phyloP scores from a whole-genome alignment of 441 rosid species.

The Manihot esculenta region DNA sequence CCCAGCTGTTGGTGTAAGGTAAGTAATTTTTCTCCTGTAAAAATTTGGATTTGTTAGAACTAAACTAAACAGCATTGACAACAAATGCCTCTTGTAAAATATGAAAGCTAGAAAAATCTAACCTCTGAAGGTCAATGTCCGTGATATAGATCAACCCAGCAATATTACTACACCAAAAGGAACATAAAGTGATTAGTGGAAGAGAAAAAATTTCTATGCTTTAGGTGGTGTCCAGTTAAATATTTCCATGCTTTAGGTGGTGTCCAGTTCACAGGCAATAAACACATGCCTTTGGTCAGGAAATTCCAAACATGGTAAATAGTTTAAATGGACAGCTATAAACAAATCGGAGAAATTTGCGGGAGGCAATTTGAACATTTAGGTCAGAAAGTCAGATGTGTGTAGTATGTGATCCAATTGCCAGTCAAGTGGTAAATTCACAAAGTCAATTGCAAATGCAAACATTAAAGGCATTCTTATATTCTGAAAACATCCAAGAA shows the following conservation, averaged over 20 bases:
- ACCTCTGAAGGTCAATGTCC: conserved; percentile 55
- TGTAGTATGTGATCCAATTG: not conserved
- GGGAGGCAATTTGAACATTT: not conserved
- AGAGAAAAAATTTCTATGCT: no score
- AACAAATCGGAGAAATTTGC: not conserved
- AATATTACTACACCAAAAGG: conserved; percentile 52
- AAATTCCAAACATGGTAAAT: not conserved
- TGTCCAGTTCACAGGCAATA: not conserved
- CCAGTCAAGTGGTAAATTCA: not conserved
- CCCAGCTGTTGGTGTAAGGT: conserved; percentile 68
- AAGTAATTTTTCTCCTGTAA: conserved; percentile 67
- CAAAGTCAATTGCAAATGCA: not conserved
- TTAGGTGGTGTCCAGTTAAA: not conserved
- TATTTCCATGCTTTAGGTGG: not conserved
- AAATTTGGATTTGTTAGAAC: not conserved
- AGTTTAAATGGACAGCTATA: not conserved
- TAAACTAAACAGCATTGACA: not conserved
- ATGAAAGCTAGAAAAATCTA: conserved; percentile 10
- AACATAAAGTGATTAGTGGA: not conserved
- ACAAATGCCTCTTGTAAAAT: conserved; percentile 1
- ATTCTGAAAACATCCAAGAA: not conserved
- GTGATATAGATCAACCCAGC: conserved; percentile 71
- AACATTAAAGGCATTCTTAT: no score
- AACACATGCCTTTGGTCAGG: not conserved
- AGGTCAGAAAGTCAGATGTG: not conserved